phyloP scores from a whole-genome alignment of 768 basidiomycete species.

The Amanita rubescens region DNA sequence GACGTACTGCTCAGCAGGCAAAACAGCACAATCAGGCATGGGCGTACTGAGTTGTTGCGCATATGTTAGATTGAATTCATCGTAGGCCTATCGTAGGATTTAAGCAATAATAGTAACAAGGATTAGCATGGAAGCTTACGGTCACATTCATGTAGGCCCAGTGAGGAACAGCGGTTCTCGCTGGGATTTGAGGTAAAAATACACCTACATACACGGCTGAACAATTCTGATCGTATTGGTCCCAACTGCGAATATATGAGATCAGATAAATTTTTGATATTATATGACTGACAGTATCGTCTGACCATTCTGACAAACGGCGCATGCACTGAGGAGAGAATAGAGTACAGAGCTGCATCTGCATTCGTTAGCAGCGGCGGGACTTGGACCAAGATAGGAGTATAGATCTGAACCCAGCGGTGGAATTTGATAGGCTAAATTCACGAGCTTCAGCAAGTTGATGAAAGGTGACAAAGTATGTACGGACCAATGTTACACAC shows the following conservation, averaged over 20 bases:
- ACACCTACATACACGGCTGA: conserved; percentile 26
- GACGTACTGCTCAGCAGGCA: not conserved
- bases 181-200: conserved; percentile 33
- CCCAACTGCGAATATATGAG: conserved; percentile 34
- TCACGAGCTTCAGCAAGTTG: conserved; percentile 7
- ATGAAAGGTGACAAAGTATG: not conserved
- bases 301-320: conserved; percentile 33
- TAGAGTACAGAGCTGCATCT: conserved; percentile 47
- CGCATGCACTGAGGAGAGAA: conserved; percentile 45
- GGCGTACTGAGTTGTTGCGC: conserved; percentile 23
- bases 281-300: not conserved
- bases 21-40: not conserved
- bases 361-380: conserved; percentile 31
- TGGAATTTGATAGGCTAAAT: conserved; percentile 28
- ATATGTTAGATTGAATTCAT: conserved; percentile 25
- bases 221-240: conserved; percentile 39
- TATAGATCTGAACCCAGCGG: conserved; percentile 27
- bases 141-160: conserved; percentile 43
- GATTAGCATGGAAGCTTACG: conserved; percentile 18
- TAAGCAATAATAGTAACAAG: not conserved
- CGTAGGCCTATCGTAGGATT: conserved; percentile 15
- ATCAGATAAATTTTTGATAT: not conserved
- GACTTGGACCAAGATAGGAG: conserved; percentile 31
- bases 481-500: conserved; percentile 32
- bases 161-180: conserved; percentile 34